Evolutionary conservation across 176 grass and related monocot genomes (phyloP), one percentile per base, ranked within the genome.

Genomic region (Alloteropsis semialata): DNA sequence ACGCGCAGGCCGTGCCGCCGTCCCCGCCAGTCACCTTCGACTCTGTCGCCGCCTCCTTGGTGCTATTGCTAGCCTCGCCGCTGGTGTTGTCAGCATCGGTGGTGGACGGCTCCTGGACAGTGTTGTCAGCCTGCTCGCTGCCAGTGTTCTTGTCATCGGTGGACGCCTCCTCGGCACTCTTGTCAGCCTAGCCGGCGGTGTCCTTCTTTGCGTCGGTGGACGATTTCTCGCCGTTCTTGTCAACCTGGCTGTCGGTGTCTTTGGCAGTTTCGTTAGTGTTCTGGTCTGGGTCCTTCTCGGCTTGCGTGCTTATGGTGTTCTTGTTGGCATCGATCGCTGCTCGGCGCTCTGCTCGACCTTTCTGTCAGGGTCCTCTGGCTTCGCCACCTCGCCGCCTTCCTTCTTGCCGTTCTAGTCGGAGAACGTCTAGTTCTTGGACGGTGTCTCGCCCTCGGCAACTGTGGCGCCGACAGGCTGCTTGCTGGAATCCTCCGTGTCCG

Each of bases 331-430:
- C 54, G 69, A 3, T 54, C 1, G 38, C 41, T 85, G 53, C 37
- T 86, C 49, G 18, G 71, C 55, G 45, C 18, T 53, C 71, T 87
- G 86, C 29, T 78, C 64, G 11, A 53, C 75, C 17, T 90, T 83
- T 38, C 81, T 87, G 45, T 86, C 81, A 17, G 71, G 76, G 69
- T 84, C 88, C 32, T 90, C 88, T 37, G 76, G 74, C 72, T 58
- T 91, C 16, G 82, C 78, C 74, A 94, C 81, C 36, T 91, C 91
- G 18, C 91, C 88, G 48, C 84, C 94, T 69, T 97, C 89, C 34
- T 82, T 76, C 67, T 43, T 94, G 60, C 94, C 91, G 75, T 89
- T 94, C 82, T 97, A 89, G 60, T 92, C 87, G 53, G 85, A 84
- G 84, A 84, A 90, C 1, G 63, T 69, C 69, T 79, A 74, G 74